phyloP scores from a whole-genome alignment of 257 asterid species.

The Petunia secreta region DNA sequence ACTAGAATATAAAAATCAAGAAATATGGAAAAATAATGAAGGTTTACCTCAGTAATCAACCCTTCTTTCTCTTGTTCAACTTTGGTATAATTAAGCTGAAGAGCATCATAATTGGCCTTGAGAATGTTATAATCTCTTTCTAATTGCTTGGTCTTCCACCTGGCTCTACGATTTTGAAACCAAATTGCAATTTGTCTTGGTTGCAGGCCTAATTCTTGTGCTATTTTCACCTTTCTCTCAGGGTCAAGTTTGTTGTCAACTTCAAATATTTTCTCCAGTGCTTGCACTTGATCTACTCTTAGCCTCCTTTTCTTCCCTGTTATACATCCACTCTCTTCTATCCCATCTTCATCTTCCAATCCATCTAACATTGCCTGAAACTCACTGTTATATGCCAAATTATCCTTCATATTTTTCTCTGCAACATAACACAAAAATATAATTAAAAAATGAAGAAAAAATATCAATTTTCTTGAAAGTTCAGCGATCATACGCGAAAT shows the following conservation, averaged over 20 bases:
- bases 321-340: constrained; percentile 38
- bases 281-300: constrained; percentile 45
- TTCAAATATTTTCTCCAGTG: constrained; percentile 51
- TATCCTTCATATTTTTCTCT: constrained; percentile 32
- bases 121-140: constrained; percentile 49
- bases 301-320: constrained; percentile 51
- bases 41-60: constrained; percentile 42
- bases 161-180: constrained; percentile 61
- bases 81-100: constrained; percentile 40
- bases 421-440: not conserved
- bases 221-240: constrained; percentile 44
- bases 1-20: not conserved
- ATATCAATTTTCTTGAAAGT: not conserved
- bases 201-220: constrained; percentile 50
- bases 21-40: not conserved
- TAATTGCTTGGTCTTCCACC: constrained; percentile 54
- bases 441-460: not conserved
- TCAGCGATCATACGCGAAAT: no score
- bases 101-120: constrained; percentile 47
- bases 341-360: constrained; percentile 43
- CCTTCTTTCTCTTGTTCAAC: constrained; percentile 42
- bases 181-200: constrained; percentile 59
- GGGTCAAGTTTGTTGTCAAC: constrained; percentile 55
- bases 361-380: constrained; percentile 47
- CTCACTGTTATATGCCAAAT: constrained; percentile 32